These are phyloP conservation scores for Mitragyna speciosa DNA, from an alignment of 257 asterid species.

Conservation along the genomic window DNA sequence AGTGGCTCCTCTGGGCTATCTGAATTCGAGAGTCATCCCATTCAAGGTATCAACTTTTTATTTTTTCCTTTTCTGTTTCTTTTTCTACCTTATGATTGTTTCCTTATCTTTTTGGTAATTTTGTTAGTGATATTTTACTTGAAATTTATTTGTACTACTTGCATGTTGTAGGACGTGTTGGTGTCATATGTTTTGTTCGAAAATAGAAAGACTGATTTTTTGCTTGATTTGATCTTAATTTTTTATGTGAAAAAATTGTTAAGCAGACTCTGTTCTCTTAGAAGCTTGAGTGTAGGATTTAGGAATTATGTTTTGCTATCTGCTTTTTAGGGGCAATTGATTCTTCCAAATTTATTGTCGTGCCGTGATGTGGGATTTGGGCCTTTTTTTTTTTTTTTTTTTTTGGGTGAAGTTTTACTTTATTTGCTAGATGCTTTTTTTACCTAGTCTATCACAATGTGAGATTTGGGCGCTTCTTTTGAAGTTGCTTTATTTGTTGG, in stretches of 20 bases:
- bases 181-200: neutral
- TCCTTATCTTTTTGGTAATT: neutral
- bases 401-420: too few species aligned
- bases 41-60: conserved; percentile 45
- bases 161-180: neutral
- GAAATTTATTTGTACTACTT: neutral
- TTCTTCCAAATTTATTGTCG: neutral
- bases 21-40: conserved; percentile 42
- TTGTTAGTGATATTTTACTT: neutral
- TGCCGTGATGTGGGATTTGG: neutral
- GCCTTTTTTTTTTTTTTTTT: too few species aligned
- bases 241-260: neutral
- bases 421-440: too few species aligned
- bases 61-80: neutral
- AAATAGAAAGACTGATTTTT: neutral
- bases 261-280: neutral
- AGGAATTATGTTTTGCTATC: neutral
- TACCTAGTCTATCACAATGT: too few species aligned
- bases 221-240: neutral
- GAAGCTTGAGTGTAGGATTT: neutral
- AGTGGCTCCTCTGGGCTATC: conserved; percentile 59
- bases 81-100: neutral
- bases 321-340: neutral
- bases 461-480: neutral
- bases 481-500: neutral